These are phyloP conservation scores for Groenewaldozyma sp. DNA, from an alignment of 1,139 yeast species.

Conservation along the genomic window DNA sequence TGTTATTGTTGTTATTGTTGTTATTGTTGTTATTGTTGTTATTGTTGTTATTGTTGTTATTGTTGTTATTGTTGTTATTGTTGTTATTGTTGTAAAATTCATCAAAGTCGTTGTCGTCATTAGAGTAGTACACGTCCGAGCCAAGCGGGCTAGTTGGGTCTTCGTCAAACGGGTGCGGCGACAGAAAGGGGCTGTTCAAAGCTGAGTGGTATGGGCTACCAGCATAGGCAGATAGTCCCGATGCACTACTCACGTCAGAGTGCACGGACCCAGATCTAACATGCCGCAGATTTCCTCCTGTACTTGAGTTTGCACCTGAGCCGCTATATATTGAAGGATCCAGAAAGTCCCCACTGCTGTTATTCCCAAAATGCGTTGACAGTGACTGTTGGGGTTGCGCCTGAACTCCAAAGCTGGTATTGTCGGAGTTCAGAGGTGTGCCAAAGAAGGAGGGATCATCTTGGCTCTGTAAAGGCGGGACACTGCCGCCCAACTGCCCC, in stretches of 20 bases:
- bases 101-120: not conserved
- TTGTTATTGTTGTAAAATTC: not conserved
- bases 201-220: conserved; percentile 1
- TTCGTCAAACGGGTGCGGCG: conserved; percentile 2
- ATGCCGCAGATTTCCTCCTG: too few relatives aligned
- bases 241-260: not conserved
- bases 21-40: not conserved
- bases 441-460: too few relatives aligned
- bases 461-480: too few relatives aligned
- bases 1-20: conserved; percentile 1
- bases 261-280: not conserved
- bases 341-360: too few relatives aligned
- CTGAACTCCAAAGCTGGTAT: too few relatives aligned
- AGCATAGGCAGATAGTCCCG: not conserved
- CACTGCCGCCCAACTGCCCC: too few relatives aligned
- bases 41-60: not conserved
- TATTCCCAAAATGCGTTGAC: too few relatives aligned
- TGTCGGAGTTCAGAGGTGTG: too few relatives aligned
- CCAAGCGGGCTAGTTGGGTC: not conserved
- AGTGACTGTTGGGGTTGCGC: too few relatives aligned
- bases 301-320: too few relatives aligned
- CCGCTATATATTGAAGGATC: too few relatives aligned
- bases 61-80: not conserved
- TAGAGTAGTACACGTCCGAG: conserved; percentile 1
- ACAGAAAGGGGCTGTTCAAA: conserved; percentile 4